Percentiles rank a stretch among this genome's conserved stretches.
These are phyloP conservation scores for Aureobasidium sp. DNA, from an alignment of 2,329 filamentous ascomycete species.

Conservation along the genomic window DNA sequence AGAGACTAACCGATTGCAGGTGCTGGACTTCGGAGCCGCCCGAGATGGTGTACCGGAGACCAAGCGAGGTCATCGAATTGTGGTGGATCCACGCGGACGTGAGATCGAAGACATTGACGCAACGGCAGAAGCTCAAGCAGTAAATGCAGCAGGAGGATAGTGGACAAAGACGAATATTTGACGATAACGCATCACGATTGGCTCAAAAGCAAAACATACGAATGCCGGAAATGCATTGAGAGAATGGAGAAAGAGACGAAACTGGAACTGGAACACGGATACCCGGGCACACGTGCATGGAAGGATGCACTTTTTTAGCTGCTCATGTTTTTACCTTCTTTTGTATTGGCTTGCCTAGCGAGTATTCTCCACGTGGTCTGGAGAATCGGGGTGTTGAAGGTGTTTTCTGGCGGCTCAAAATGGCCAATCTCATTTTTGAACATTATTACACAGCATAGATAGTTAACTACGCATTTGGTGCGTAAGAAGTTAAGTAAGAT, in stretches of 20 bases:
- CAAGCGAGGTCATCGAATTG: constrained; percentile 71
- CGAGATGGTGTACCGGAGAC: constrained; percentile 76
- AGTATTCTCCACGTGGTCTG: background rate
- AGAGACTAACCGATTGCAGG: constrained; percentile 50
- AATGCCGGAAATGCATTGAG: constrained; percentile 2
- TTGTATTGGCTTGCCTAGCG: background rate
- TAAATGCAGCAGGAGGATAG: background rate
- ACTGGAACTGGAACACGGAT: constrained; percentile 2
- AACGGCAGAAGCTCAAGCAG: background rate
- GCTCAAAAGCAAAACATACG: background rate
- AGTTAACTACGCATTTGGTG: too few species aligned
- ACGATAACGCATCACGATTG: constrained; percentile 12
- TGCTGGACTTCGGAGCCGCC: constrained; percentile 92
- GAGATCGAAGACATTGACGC: constrained; percentile 30
- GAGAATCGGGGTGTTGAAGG: background rate
- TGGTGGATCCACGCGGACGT: constrained; percentile 37
- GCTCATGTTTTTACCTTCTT: background rate
- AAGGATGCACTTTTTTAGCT: background rate
- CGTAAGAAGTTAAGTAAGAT: too few species aligned
- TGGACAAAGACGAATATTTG: background rate
- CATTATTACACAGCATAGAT: background rate
- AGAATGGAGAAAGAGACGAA: background rate
- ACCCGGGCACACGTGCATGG: constrained; percentile 11
- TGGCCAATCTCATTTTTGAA: background rate
- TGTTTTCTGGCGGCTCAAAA: background rate